Base-by-base conservation (phyloP, 116 monocot genomes). In the Trichopus zeylanicus region DNA sequence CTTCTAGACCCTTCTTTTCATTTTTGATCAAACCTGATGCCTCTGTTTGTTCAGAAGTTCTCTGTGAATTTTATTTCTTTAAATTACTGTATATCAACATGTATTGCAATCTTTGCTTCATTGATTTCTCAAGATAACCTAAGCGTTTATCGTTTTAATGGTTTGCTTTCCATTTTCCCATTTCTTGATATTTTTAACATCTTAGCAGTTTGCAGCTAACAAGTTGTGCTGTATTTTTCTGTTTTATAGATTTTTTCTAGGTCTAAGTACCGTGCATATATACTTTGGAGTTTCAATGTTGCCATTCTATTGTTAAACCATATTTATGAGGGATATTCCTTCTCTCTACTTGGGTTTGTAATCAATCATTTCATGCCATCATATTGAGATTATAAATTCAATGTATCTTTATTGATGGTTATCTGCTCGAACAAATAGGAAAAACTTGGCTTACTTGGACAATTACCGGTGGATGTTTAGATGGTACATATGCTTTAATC, bases 401-500 rank as follows among this genome's bases (percentile, higher is more conserved):
- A 13, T 26, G 62, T 32, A 22, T 55, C n/a, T 58, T 21, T 69
- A 42, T 13, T 42, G 13, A 1, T 42, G 42, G 42, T 16, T 13
- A 42, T 42, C n/a, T 4, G 13, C 42, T 13, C n/a, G 6, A 42
- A 12, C 25, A 2, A 71, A 78, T 53, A 95, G 94, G 71, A 27
- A 79, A 69, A 62, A 55, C 20, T 83, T 75, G 63, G 72, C 77
- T 46, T 84, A 84, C 56, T 55, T 97, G 48, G 95, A 97, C 58
- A 71, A 79, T 5, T 68, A 90, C 27, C 78, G 95, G 20, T 90
- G 95, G 27, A 79, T 81, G 55, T 97, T 97, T 70, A 76, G 95
- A 53, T 97, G 95, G 95, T 91, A 97, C n/a, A 97, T 97, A 72
- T 97, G 95, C 79, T 97, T 90, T 67, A 97, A 97, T 62, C 75